A percentile compares a stretch with the other conserved stretches of the same genome.
Conservation (phyloP, 2,329 filamentous ascomycete genomes). For the Cladosporium phlei region DNA sequence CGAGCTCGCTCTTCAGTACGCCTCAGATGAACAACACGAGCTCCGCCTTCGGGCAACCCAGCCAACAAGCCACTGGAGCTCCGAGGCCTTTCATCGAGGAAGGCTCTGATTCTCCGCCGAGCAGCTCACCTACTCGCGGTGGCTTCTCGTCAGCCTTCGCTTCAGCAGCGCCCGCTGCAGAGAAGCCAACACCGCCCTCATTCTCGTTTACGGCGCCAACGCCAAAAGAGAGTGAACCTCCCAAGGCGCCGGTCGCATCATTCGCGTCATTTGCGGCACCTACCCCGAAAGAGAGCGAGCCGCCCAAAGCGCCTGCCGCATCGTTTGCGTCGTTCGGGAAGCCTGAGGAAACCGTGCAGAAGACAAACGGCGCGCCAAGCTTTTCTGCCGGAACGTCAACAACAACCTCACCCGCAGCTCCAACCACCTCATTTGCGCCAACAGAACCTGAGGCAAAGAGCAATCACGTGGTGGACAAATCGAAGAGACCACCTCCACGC, state of each 20-base stretch:
- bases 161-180: background rate
- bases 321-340: constrained; percentile 1
- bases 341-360: constrained; percentile 7
- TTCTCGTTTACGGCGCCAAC: constrained; percentile 3
- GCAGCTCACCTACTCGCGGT: background rate
- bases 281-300: background rate
- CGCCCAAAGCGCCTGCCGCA: background rate
- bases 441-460: no score
- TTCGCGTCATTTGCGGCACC: background rate
- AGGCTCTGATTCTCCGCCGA: background rate
- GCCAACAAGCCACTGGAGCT: background rate
- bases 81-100: constrained; percentile 9
- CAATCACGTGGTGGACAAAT: no score
- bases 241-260: background rate
- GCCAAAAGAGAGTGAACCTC: background rate
- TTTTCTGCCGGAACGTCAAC: background rate
- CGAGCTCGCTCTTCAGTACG: no score
- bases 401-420: constrained; percentile 12
- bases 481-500: no score
- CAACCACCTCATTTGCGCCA: no score
- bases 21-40: no score
- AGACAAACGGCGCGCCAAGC: constrained; percentile 5
- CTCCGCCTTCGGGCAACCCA: no score
- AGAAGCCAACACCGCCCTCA: constrained; percentile 8
- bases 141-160: background rate